Conservation (phyloP, 495 filamentous ascomycete species). For the Aspergillus ostianus region DNA sequence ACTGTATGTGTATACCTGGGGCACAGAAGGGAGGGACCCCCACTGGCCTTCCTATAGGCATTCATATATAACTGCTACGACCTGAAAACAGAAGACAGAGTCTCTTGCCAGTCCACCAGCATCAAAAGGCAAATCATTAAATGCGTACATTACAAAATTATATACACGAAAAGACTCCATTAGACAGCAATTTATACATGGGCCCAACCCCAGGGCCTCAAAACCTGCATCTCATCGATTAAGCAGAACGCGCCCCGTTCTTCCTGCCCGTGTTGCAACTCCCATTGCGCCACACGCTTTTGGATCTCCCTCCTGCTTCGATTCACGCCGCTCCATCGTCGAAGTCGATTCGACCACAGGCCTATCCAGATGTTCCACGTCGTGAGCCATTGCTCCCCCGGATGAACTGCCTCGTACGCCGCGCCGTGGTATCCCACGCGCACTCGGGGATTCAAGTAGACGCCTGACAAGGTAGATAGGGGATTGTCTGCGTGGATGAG, state of each 20-base stretch:
- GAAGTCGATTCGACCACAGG: slow-evolving; percentile 58
- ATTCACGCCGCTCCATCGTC: slow-evolving; percentile 37
- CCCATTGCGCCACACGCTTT: not conserved
- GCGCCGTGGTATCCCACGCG: slow-evolving; percentile 64
- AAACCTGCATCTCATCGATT: slow-evolving; percentile 81
- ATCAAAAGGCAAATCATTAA: not conserved
- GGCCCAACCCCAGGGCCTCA: slow-evolving; percentile 70
- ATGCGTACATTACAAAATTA: not conserved
- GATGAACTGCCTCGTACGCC: slow-evolving; percentile 56
- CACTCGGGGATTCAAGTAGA: slow-evolving; percentile 74
- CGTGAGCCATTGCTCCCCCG: slow-evolving; percentile 39
- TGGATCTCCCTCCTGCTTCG: not conserved
- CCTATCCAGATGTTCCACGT: slow-evolving; percentile 34
- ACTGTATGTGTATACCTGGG: too few species aligned
- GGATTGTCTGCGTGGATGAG: slow-evolving; percentile 74
- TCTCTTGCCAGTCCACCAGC: too few species aligned
- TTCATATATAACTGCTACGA: too few species aligned
- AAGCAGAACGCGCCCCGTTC: slow-evolving; percentile 63
- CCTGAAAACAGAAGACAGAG: too few species aligned
- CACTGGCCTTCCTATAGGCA: too few species aligned
- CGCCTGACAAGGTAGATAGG: slow-evolving; percentile 49
- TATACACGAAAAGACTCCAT: not conserved
- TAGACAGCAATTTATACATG: slow-evolving; percentile 45
- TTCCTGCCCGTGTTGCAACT: slow-evolving; percentile 29
- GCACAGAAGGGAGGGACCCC: not conserved